Conservation (phyloP, 208 protist genomes). For the Porcisia deanei region DNA sequence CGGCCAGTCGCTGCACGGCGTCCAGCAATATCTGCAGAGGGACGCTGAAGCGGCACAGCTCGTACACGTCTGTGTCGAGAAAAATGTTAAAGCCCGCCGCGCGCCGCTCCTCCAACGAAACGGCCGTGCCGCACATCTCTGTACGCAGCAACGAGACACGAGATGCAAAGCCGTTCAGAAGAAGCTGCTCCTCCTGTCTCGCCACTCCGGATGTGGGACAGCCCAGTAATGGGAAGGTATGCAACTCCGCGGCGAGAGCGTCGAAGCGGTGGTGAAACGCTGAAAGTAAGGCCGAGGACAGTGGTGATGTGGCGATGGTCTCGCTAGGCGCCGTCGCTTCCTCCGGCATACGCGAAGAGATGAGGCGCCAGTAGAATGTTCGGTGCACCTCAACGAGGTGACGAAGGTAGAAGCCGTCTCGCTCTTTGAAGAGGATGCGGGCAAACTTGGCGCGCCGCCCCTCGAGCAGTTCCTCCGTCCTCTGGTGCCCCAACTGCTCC, state of each 20-base stretch:
- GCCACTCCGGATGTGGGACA: neutral
- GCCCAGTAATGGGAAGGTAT: constrained; percentile 20
- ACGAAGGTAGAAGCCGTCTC: constrained; percentile 66
- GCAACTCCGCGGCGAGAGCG: constrained; percentile 56
- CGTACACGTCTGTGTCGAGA: constrained; percentile 79
- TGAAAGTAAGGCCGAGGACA: constrained; percentile 27
- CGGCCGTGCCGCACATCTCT: constrained; percentile 27
- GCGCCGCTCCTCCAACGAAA: constrained; percentile 54
- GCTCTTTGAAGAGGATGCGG: constrained; percentile 76
- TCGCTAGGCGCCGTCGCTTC: neutral
- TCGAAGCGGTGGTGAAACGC: constrained; percentile 77
- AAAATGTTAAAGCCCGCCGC: constrained; percentile 91
- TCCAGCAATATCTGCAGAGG: constrained; percentile 65
- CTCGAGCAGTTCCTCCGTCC: constrained; percentile 29
- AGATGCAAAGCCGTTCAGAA: constrained; percentile 77
- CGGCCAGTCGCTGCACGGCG: constrained; percentile 69
- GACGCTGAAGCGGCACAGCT: constrained; percentile 71
- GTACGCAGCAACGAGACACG: constrained; percentile 51
- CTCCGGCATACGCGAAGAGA: constrained; percentile 34
- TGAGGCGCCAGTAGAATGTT: constrained; percentile 68
- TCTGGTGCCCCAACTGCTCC: constrained; percentile 25
- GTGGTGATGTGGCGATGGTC: neutral
- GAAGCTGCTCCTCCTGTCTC: constrained; percentile 54
- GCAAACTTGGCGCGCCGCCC: constrained; percentile 62
- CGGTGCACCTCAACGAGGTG: constrained; percentile 71